Conservation (phyloP, 1,139 yeast genomes). For the Sugiyamaella novakii region DNA sequence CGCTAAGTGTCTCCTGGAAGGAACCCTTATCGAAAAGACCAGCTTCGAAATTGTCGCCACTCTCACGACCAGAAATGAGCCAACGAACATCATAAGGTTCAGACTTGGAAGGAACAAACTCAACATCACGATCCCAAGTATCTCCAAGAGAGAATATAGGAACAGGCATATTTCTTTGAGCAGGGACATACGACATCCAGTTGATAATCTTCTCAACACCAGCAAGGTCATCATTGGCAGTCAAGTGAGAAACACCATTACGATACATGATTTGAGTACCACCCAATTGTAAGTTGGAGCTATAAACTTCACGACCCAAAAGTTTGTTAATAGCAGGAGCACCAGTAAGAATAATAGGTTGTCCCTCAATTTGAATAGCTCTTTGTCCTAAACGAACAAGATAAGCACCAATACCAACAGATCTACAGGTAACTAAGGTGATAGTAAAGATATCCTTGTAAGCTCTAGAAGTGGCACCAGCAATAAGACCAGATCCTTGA, state of each 20-base stretch:
- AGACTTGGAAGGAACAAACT: conserved; percentile 69
- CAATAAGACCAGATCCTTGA: conserved; percentile 96
- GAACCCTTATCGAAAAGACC: conserved; percentile 92
- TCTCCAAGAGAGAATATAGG: conserved; percentile 83
- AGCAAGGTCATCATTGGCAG: conserved; percentile 93
- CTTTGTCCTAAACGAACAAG: conserved; percentile 97
- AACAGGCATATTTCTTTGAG: conserved; percentile 84
- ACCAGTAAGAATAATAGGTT: conserved; percentile 97
- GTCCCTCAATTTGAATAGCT: conserved; percentile 98
- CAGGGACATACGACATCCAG: conserved; percentile 97
- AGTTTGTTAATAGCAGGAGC: conserved; percentile 98
- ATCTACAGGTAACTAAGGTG: conserved; percentile 95
- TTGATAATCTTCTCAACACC: conserved; percentile 94
- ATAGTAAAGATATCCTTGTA: conserved; percentile 96
- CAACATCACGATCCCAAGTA: conserved; percentile 91
- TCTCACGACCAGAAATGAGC: conserved; percentile 84
- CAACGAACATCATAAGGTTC: conserved; percentile 91
- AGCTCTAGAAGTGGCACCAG: conserved; percentile 97
- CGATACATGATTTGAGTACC: conserved; percentile 99
- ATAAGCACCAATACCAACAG: conserved; percentile 99
- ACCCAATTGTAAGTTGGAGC: conserved; percentile 95
- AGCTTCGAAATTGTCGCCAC: conserved; percentile 64
- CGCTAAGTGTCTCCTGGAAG: conserved; percentile 95
- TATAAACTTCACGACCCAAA: conserved; percentile 94
- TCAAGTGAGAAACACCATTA: conserved; percentile 96